Base-by-base conservation (phyloP, 495 filamentous ascomycete genomes). In the Bombardia bombarda region DNA sequence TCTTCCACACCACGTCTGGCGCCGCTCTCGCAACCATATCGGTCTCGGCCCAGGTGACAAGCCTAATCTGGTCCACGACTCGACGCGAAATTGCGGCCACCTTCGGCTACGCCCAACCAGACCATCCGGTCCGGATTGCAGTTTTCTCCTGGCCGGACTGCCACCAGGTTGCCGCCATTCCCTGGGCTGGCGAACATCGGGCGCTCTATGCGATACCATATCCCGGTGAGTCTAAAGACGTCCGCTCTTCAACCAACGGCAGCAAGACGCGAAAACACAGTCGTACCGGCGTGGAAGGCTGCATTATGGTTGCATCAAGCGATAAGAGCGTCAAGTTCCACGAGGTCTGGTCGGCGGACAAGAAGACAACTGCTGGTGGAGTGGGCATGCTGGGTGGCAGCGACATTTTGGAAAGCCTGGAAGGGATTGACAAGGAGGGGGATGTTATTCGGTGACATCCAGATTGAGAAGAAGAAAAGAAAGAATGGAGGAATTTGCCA, bases 61-160 rank as follows among this genome's bases (percentile, higher is more conserved):
- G 82, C 47, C 69, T 98, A 26, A 83, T 96, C 47, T 98, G 90
- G 90, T 88, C 83, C 40, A 83, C 77, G 16, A 87, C 79, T 18
- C 79, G 85, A 4, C 78, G 84, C 14, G 93, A 97, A 61, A 90
- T 98, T 34, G 84, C 76, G 7, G 93, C 90, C 2, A 96, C 89
- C 0, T 94, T 98, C 61, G 93, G 92, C 8, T 97, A 90, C 58
- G 81, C 90, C n/a, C 83, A 90, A 52, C 90, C 90, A 4, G 88
- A 97, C 28, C 92, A 98, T 50, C 79, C 86, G 1, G 84, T 82
- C 50, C 83, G 92, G 20, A 87, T 98, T 49, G 93, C 88, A 16
- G 86, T 98, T 16, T 98, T 95, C 65, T 82, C 84, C 28, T 97
- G 93, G 93, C 92, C 92, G 2, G 84, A 86, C 38, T 97, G 92